A percentile compares a stretch with the other conserved stretches of the same genome.
phyloP scores from a whole-genome alignment of 164 flowering plant genomes.

The Euptelea pleiosperma region DNA sequence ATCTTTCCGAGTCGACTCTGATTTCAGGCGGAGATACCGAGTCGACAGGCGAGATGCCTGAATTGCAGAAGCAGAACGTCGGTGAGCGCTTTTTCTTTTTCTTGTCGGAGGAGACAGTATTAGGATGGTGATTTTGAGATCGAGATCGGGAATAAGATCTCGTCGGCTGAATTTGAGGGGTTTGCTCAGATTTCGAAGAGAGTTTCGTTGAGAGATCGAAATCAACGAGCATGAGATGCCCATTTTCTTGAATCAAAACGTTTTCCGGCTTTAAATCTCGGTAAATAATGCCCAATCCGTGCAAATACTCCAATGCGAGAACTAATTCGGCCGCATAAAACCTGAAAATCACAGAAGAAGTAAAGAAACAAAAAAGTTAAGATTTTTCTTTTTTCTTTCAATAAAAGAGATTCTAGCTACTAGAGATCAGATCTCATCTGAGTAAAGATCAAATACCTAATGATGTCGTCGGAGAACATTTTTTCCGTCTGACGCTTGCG shows the following conservation, averaged over 20 bases:
- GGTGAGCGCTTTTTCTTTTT: conserved; percentile 23
- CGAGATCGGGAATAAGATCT: not conserved
- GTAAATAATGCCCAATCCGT: conserved; percentile 68
- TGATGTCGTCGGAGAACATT: conserved; percentile 73
- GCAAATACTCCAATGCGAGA: conserved; percentile 78
- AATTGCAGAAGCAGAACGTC: conserved; percentile 18
- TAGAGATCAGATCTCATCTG: not conserved
- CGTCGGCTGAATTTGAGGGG: conserved; percentile 3
- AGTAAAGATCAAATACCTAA: conserved; percentile 44
- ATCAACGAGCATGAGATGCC: conserved; percentile 88
- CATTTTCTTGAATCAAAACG: conserved; percentile 67
- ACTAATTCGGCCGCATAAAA: conserved; percentile 88
- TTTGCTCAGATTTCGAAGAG: conserved; percentile 28
- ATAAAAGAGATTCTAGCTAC: too few relatives aligned
- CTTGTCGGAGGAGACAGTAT: too few relatives aligned
- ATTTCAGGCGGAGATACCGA: conserved; percentile 5
- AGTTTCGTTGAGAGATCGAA: conserved; percentile 79
- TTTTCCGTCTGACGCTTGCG: conserved; percentile 61
- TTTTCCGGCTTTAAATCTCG: conserved; percentile 95
- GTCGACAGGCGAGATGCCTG: conserved; percentile 34
- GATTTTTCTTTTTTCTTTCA: not conserved
- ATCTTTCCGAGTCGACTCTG: conserved; percentile 2
- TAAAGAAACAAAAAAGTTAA: not conserved
- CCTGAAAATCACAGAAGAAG: conserved; percentile 24
- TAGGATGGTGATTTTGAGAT: conserved; percentile 7